Evolutionary conservation across 1,284 basidiomycete genomes (phyloP).

Genomic region (Clitocybe nebularis): DNA sequence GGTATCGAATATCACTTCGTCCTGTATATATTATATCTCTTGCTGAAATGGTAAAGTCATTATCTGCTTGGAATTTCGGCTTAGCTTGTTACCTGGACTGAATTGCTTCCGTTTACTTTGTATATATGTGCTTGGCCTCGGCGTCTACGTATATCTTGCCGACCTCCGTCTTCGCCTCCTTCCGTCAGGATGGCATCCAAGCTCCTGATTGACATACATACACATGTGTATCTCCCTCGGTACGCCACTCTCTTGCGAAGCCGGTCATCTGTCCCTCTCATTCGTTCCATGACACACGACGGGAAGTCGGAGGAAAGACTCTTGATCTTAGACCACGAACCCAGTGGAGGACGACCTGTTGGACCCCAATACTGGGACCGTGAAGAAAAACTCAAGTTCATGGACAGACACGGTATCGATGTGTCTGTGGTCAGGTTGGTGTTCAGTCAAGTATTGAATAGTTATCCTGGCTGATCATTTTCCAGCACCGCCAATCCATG

Average conservation of each 20-base stretch:
- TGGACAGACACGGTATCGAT: slow-evolving; percentile 74
- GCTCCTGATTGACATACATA: slow-evolving; percentile 73
- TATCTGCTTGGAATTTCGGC: background rate
- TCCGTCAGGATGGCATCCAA: slow-evolving; percentile 27
- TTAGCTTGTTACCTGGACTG: background rate
- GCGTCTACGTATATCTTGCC: too few species aligned
- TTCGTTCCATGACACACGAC: slow-evolving; percentile 46
- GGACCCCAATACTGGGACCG: slow-evolving; percentile 76
- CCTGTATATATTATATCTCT: slow-evolving; percentile 14
- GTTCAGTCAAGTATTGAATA: background rate
- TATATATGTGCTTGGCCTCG: slow-evolving; percentile 3
- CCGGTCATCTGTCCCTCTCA: slow-evolving; percentile 60
- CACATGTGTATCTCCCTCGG: slow-evolving; percentile 76
- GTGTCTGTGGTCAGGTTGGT: slow-evolving; percentile 61
- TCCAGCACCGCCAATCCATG: slow-evolving; percentile 78
- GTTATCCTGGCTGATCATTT: slow-evolving; percentile 1
- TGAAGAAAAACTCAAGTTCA: slow-evolving; percentile 72
- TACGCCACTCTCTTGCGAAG: slow-evolving; percentile 65
- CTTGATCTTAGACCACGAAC: slow-evolving; percentile 74
- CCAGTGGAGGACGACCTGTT: slow-evolving; percentile 63
- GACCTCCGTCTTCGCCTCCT: too few species aligned
- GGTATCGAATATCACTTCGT: slow-evolving; percentile 13
- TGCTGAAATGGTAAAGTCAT: slow-evolving; percentile 12
- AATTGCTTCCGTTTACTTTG: slow-evolving; percentile 2
- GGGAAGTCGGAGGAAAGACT: slow-evolving; percentile 58